phyloP scores from a whole-genome alignment of 148 eudicot species.

The Rhododendron simsii region DNA sequence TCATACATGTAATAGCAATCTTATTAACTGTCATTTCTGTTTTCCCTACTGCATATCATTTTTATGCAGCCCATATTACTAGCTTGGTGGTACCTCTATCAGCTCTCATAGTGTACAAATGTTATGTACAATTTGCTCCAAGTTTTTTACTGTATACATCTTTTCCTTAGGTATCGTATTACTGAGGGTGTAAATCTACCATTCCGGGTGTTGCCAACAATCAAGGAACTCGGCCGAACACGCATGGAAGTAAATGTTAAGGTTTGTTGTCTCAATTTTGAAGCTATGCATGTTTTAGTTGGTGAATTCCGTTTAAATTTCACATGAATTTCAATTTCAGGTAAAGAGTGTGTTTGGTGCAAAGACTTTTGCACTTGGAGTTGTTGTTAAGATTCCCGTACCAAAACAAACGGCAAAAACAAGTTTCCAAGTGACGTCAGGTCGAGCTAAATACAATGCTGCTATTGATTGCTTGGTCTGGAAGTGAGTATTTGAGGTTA shows the following conservation, averaged over 20 bases:
- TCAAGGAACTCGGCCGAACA: slow-evolving; percentile 95
- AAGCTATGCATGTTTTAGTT: neutral
- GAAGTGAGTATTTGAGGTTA: slow-evolving; percentile 68
- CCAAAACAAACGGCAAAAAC: slow-evolving; percentile 99
- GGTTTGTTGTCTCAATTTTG: slow-evolving; percentile 43
- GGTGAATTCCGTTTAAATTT: neutral
- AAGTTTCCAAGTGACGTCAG: slow-evolving; percentile 97
- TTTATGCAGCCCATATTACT: neutral
- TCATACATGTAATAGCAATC: neutral
- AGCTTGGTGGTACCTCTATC: neutral
- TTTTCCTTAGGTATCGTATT: slow-evolving; percentile 70
- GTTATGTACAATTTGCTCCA: neutral
- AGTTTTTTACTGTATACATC: neutral
- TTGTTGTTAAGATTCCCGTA: slow-evolving; percentile 91
- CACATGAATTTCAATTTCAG: slow-evolving; percentile 35
- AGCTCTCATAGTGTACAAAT: neutral
- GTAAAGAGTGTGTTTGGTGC: slow-evolving; percentile 98
- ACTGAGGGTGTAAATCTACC: slow-evolving; percentile 99
- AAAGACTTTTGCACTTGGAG: slow-evolving; percentile 99
- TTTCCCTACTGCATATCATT: neutral
- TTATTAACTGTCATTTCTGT: neutral
- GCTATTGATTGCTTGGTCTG: slow-evolving; percentile 93
- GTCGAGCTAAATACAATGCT: slow-evolving; percentile 92
- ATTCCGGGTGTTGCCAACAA: slow-evolving; percentile 93
- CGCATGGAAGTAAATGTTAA: slow-evolving; percentile 99